Evolutionary conservation across 1,284 basidiomycete genomes (phyloP).

Genomic region (Sporisorium reilianum): DNA sequence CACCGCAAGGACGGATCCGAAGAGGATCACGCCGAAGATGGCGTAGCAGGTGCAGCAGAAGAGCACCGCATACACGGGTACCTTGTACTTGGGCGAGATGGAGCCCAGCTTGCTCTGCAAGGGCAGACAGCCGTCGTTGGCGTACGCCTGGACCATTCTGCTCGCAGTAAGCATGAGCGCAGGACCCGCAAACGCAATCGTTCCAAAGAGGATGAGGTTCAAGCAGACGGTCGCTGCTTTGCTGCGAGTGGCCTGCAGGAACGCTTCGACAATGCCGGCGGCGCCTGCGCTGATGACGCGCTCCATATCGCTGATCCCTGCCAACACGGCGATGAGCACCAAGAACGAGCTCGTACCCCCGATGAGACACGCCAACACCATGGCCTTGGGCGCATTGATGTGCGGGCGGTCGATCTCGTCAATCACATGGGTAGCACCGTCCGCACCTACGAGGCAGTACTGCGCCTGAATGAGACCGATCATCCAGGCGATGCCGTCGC

Average conservation of each 20-base stretch:
- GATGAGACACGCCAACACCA: conserved; percentile 44
- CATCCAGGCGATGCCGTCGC: conserved; percentile 47
- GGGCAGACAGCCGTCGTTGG: conserved; percentile 40
- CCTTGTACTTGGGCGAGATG: conserved; percentile 30
- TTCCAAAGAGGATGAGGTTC: conserved; percentile 27
- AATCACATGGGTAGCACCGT: conserved; percentile 47
- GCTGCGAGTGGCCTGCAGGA: conserved; percentile 28
- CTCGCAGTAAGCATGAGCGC: conserved; percentile 39
- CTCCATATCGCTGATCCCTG: conserved; percentile 36
- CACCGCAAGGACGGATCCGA: conserved; percentile 40
- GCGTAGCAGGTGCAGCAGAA: conserved; percentile 24
- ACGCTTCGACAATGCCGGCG: conserved; percentile 33
- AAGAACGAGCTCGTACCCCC: conserved; percentile 31
- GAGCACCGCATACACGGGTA: conserved; percentile 36
- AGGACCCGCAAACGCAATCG: conserved; percentile 39
- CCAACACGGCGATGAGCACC: conserved; percentile 38
- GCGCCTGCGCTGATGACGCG: conserved; percentile 29
- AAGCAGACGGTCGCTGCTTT: conserved; percentile 25
- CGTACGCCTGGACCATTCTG: conserved; percentile 45
- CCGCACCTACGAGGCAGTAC: conserved; percentile 43
- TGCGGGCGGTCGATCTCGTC: conserved; percentile 48
- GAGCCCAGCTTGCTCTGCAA: conserved; percentile 21
- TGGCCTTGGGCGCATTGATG: conserved; percentile 47
- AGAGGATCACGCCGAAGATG: conserved; percentile 41
- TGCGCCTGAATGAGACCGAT: conserved; percentile 51